Percentiles rank a stretch among this genome's conserved stretches.
Evolutionary conservation across 179 eudicot species (phyloP).

Genomic region (Beta corolliflora): DNA sequence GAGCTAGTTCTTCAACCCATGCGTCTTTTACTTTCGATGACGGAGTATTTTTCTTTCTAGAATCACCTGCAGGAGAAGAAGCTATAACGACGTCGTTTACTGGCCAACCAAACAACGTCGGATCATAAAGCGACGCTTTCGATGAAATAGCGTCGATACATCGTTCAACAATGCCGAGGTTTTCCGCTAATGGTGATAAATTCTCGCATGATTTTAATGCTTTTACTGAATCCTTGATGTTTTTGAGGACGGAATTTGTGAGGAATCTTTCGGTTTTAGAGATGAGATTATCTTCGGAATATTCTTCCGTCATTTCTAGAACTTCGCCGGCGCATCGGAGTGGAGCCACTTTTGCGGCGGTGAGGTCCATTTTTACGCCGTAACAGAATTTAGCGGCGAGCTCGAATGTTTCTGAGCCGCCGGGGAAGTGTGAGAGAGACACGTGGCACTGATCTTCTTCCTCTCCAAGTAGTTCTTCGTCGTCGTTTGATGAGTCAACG

Average conservation of each 20-base stretch:
- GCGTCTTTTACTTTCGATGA: conserved; percentile 27
- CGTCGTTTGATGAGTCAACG: conserved; percentile 25
- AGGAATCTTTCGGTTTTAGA: conserved; percentile 65
- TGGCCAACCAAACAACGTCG: conserved; percentile 89
- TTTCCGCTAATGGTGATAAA: conserved; percentile 62
- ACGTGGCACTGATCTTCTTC: conserved; percentile 43
- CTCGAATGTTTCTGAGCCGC: conserved; percentile 80
- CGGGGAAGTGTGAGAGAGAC: conserved; percentile 65
- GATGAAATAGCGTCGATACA: conserved; percentile 62
- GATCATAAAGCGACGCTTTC: conserved; percentile 65
- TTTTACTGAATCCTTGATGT: conserved; percentile 50
- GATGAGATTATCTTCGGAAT: conserved; percentile 75
- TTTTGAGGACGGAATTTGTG: conserved; percentile 55
- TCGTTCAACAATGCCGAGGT: conserved; percentile 63
- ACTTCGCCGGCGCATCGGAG: conserved; percentile 90
- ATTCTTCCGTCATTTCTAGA: conserved; percentile 81
- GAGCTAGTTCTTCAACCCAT: conserved; percentile 73
- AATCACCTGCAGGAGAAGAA: not conserved
- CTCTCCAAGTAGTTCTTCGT: conserved; percentile 23
- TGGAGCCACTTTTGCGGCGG: conserved; percentile 61
- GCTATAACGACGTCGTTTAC: conserved; percentile 37
- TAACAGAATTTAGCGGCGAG: conserved; percentile 94
- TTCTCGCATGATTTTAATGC: conserved; percentile 66
- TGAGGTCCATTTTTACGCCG: conserved; percentile 73
- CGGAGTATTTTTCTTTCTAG: conserved; percentile 5